phyloP scores from a whole-genome alignment of 768 basidiomycete genomes.

The Rhodotorula sphaerocarpa region DNA sequence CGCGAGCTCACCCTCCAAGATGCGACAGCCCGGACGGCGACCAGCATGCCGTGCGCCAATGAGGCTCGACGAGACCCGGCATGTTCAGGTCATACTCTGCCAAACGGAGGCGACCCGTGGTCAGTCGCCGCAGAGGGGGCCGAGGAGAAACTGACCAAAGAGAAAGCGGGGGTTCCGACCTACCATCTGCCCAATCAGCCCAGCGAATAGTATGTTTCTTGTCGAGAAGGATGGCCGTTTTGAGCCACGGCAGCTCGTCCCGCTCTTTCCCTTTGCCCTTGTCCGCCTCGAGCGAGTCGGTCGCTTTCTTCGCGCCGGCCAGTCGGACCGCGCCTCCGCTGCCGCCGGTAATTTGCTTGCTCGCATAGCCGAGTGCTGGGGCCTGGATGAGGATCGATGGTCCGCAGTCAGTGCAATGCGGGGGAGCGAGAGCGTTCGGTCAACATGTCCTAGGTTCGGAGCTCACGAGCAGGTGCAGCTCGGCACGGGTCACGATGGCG shows the following conservation, averaged over 20 bases:
- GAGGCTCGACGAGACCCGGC: background rate
- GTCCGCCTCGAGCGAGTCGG: background rate
- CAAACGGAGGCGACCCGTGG: no score
- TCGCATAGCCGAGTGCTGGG: background rate
- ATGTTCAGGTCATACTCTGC: constrained; percentile 14
- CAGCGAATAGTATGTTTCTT: constrained; percentile 20
- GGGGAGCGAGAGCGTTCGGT: background rate
- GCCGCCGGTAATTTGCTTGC: background rate
- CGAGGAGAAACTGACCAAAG: no score
- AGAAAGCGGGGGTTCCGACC: no score
- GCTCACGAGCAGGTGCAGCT: constrained; percentile 25
- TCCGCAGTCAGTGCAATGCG: no score
- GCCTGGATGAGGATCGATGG: background rate
- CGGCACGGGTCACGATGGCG: constrained; percentile 9
- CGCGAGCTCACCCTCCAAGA: constrained; percentile 14
- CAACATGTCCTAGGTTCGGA: background rate
- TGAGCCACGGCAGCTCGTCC: background rate
- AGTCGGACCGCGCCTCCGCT: background rate
- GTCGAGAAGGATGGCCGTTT: constrained; percentile 2
- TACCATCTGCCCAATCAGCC: constrained; percentile 10
- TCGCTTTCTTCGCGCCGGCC: background rate
- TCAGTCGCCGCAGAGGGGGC: no score
- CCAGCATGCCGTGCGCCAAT: constrained; percentile 7
- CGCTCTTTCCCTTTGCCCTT: constrained; percentile 6
- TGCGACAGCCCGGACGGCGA: constrained; percentile 15